phyloP scores from a whole-genome alignment of 768 basidiomycete genomes.

The Dictyophora rubrovolvata region DNA sequence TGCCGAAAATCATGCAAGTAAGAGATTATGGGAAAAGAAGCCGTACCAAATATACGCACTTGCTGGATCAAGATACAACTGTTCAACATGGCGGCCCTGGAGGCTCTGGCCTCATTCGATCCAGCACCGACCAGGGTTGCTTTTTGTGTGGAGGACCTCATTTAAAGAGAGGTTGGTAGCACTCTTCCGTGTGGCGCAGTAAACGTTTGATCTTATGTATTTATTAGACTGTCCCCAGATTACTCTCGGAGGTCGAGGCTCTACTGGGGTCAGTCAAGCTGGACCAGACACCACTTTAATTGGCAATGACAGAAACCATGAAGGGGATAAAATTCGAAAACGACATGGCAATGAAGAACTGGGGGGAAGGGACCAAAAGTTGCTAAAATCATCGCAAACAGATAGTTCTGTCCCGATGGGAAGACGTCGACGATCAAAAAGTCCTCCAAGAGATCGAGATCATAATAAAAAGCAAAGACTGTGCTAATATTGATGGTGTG shows the following conservation, averaged over 20 bases:
- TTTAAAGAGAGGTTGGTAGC: conserved; percentile 66
- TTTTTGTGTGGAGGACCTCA: conserved; percentile 93
- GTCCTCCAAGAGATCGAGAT: conserved; percentile 19
- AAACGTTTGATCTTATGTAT: neutral
- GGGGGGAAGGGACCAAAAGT: neutral
- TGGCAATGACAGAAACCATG: conserved; percentile 13
- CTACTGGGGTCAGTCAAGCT: conserved; percentile 23
- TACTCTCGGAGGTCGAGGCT: conserved; percentile 18
- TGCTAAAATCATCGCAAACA: neutral
- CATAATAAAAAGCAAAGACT: conserved; percentile 25
- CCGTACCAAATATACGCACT: conserved; percentile 92
- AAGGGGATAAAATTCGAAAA: conserved; percentile 17
- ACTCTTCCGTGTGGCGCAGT: neutral
- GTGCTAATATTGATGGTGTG: conserved; percentile 13
- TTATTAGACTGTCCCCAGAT: conserved; percentile 26
- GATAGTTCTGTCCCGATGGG: neutral
- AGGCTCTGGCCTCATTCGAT: conserved; percentile 35
- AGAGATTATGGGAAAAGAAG: conserved; percentile 89
- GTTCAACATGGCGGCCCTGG: conserved; percentile 52
- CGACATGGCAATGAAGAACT: conserved; percentile 7
- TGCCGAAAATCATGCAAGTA: conserved; percentile 96
- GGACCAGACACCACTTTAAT: neutral
- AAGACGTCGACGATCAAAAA: conserved; percentile 17
- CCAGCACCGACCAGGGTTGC: conserved; percentile 47
- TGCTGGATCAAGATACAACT: conserved; percentile 91